These are phyloP conservation scores for Tylopilus plumbeoviolaceoides DNA, from an alignment of 768 basidiomycete species.

Conservation along the genomic window DNA sequence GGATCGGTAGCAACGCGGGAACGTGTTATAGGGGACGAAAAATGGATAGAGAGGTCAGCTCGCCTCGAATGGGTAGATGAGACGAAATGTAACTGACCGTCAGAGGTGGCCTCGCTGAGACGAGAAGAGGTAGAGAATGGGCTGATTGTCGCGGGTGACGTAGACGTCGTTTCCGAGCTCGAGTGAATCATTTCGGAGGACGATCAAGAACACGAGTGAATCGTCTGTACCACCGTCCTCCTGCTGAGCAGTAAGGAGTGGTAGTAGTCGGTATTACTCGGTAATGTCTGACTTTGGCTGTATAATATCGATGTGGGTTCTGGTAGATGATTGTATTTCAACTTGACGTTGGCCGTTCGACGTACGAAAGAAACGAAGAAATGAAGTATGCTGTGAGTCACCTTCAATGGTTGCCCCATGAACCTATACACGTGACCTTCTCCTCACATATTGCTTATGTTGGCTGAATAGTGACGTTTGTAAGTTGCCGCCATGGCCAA, in stretches of 20 bases:
- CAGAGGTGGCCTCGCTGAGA: constrained; percentile 51
- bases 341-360: not conserved
- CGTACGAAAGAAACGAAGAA: not conserved
- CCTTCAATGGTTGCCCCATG: not conserved
- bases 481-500: too few species aligned
- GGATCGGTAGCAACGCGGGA: constrained; percentile 2
- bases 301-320: not conserved
- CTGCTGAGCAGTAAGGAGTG: not conserved
- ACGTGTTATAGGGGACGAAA: not conserved
- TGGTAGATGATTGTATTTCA: not conserved
- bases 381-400: constrained; percentile 6
- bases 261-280: not conserved
- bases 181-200: constrained; percentile 29
- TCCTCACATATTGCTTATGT: not conserved
- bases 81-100: constrained; percentile 31
- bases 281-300: not conserved
- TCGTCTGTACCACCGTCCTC: not conserved
- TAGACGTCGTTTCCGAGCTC: constrained; percentile 34
- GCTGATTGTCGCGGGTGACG: constrained; percentile 34
- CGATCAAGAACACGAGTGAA: constrained; percentile 16
- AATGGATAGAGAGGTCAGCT: not conserved
- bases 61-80: not conserved
- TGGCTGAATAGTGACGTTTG: too few species aligned
- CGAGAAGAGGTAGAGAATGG: constrained; percentile 37
- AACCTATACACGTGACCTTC: constrained; percentile 11